These are phyloP conservation scores for Gonium pectorale DNA, from an alignment of 139 green algal species.

Conservation along the genomic window DNA sequence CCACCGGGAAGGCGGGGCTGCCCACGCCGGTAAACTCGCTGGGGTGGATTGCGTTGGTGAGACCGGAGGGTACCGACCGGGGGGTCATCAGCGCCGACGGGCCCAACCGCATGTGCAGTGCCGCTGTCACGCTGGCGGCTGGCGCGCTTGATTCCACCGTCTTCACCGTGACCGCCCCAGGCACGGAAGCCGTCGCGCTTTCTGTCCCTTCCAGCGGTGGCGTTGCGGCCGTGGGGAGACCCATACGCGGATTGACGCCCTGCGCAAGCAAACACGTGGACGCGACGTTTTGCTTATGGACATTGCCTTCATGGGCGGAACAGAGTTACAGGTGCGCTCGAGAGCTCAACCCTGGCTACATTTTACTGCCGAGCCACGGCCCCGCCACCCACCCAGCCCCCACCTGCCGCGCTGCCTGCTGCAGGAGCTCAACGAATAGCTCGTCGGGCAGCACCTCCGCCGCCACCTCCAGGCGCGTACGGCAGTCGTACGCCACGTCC, in stretches of 20 bases:
- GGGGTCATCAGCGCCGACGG: slow-evolving; percentile 15
- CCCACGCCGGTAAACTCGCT: not conserved
- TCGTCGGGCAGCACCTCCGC: not conserved
- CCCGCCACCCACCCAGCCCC: not conserved
- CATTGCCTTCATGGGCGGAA: no score
- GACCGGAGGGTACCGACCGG: not conserved
- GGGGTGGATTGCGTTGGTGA: not conserved
- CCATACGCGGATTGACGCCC: not conserved
- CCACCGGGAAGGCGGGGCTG: not conserved
- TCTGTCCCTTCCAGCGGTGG: no score
- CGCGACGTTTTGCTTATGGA: no score
- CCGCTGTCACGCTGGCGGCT: not conserved
- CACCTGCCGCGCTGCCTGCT: slow-evolving; percentile 4
- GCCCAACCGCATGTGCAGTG: slow-evolving; percentile 7
- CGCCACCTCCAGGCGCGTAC: slow-evolving; percentile 38
- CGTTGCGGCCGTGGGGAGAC: not conserved
- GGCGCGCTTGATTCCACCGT: no score
- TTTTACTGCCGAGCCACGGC: no score
- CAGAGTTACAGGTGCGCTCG: no score
- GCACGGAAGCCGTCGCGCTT: no score
- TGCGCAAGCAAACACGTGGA: not conserved
- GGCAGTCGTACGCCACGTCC: slow-evolving; percentile 87
- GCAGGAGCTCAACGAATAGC: slow-evolving; percentile 7
- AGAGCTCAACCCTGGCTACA: no score
- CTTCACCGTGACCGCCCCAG: no score